These are phyloP conservation scores for Eleusine indica DNA, from an alignment of 176 grass and related monocot genomes.

Conservation along the genomic window DNA sequence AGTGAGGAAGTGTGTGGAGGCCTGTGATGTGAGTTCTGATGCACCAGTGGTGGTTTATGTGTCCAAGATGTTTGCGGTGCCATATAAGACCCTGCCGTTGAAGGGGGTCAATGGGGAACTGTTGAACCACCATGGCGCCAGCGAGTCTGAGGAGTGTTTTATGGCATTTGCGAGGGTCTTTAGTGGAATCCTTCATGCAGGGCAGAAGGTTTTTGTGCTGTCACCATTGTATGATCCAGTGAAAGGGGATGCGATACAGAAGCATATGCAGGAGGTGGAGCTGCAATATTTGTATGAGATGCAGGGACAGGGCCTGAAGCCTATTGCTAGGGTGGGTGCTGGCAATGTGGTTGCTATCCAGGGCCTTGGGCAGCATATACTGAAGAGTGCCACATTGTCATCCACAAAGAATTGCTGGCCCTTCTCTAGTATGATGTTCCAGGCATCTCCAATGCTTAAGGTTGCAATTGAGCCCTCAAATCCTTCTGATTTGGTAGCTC, in stretches of 20 bases:
- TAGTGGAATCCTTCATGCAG: slow-evolving; percentile 65
- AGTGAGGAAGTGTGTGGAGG: slow-evolving; percentile 71
- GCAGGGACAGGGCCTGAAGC: slow-evolving; percentile 76
- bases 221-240: slow-evolving; percentile 82
- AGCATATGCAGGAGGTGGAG: slow-evolving; percentile 82
- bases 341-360: slow-evolving; percentile 89
- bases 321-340: slow-evolving; percentile 54
- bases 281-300: slow-evolving; percentile 83
- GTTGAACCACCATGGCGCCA: slow-evolving; percentile 45
- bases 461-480: slow-evolving; percentile 88
- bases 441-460: slow-evolving; percentile 85
- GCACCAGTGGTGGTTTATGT: slow-evolving; percentile 80
- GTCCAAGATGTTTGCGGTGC: slow-evolving; percentile 92
- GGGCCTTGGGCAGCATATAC: slow-evolving; percentile 75
- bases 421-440: slow-evolving; percentile 93
- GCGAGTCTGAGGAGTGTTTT: slow-evolving; percentile 77
- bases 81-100: slow-evolving; percentile 63
- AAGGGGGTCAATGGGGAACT: slow-evolving; percentile 57
- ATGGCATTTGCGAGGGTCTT: slow-evolving; percentile 94
- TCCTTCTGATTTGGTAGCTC: slow-evolving; percentile 61
- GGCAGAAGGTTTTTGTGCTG: slow-evolving; percentile 84
- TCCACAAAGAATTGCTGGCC: slow-evolving; percentile 79
- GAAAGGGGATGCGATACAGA: slow-evolving; percentile 64
- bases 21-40: slow-evolving; percentile 52
- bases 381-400: slow-evolving; percentile 91